phyloP scores from a whole-genome alignment of 2,329 filamentous ascomycete species.

The Coniochaeta pulveracea region DNA sequence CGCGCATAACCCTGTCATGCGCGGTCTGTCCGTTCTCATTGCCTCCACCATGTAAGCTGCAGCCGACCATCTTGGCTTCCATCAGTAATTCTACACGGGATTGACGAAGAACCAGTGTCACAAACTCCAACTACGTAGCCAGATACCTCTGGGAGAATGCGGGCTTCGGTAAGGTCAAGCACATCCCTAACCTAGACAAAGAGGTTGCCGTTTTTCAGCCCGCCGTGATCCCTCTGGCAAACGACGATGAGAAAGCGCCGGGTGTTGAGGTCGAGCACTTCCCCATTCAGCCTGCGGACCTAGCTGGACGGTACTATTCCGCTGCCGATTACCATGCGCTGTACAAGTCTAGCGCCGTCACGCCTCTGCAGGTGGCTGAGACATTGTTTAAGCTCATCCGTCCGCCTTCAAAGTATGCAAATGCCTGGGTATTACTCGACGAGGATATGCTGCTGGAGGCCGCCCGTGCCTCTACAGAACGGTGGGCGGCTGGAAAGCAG shows the following conservation, averaged over 20 bases:
- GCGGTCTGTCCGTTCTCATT: conserved; percentile 51
- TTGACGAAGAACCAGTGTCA: conserved; percentile 47
- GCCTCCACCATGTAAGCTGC: conserved; percentile 26
- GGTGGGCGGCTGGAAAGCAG: conserved; percentile 56
- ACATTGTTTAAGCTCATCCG: conserved; percentile 60
- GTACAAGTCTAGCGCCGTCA: conserved; percentile 58
- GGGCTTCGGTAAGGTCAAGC: conserved; percentile 34
- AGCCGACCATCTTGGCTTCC: no score
- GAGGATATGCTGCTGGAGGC: conserved; percentile 52
- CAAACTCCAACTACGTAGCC: conserved; percentile 49
- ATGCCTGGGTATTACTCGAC: conserved; percentile 61
- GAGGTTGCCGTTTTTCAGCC: conserved; percentile 40
- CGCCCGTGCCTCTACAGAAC: conserved; percentile 59
- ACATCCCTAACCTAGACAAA: conserved; percentile 31
- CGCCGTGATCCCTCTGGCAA: conserved; percentile 40
- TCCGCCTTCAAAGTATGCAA: conserved; percentile 49
- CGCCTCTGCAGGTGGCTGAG: conserved; percentile 61
- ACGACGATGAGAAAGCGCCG: conserved; percentile 22
- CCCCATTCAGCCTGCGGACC: conserved; percentile 25
- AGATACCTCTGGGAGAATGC: conserved; percentile 61
- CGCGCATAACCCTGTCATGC: conserved; percentile 58
- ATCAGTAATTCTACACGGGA: no score
- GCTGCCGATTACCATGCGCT: conserved; percentile 66
- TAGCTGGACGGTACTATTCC: conserved; percentile 50
- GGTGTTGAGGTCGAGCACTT: conserved; percentile 29